Evolutionary conservation across 495 filamentous ascomycete genomes (phyloP).

Genomic region (Lentithecium fluviatile): DNA sequence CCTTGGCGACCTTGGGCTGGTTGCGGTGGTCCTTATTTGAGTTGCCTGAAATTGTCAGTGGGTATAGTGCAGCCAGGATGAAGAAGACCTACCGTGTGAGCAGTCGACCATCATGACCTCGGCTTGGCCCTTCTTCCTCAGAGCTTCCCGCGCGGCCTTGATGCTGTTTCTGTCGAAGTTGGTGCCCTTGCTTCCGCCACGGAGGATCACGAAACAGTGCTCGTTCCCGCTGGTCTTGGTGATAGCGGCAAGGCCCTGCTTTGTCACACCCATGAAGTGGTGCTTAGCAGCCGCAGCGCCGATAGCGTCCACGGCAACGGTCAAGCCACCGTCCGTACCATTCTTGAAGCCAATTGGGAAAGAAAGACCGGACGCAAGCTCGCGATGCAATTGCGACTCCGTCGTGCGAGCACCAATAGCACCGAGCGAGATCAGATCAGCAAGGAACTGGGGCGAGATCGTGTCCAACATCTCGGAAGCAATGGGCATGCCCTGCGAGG

Average conservation of each 20-base stretch:
- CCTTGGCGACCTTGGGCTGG: constrained; percentile 87
- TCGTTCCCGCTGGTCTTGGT: constrained; percentile 90
- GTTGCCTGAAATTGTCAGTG: constrained; percentile 53
- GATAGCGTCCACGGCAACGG: constrained; percentile 95
- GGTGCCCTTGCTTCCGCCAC: constrained; percentile 88
- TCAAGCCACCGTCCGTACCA: constrained; percentile 91
- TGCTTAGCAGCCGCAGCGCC: constrained; percentile 87
- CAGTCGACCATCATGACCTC: constrained; percentile 97
- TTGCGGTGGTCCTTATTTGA: constrained; percentile 77
- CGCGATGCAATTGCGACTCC: constrained; percentile 91
- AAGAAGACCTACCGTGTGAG: constrained; percentile 67
- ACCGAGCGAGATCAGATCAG: constrained; percentile 91
- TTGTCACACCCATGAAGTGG: constrained; percentile 99
- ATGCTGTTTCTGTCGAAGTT: constrained; percentile 91
- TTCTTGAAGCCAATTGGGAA: constrained; percentile 99
- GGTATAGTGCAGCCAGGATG: not conserved
- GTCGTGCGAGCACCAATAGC: constrained; percentile 97
- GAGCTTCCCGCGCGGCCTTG: constrained; percentile 69
- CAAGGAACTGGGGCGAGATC: constrained; percentile 94
- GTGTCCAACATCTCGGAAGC: constrained; percentile 98
- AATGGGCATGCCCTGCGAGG: constrained; percentile 82
- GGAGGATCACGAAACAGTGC: constrained; percentile 93
- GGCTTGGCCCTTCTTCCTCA: constrained; percentile 81
- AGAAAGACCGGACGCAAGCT: constrained; percentile 92
- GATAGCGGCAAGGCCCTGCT: constrained; percentile 93